Percentiles rank a stretch among this genome's conserved stretches.
These are phyloP conservation scores for Apiospora marii DNA, from an alignment of 2,329 filamentous ascomycete genomes.

Conservation along the genomic window DNA sequence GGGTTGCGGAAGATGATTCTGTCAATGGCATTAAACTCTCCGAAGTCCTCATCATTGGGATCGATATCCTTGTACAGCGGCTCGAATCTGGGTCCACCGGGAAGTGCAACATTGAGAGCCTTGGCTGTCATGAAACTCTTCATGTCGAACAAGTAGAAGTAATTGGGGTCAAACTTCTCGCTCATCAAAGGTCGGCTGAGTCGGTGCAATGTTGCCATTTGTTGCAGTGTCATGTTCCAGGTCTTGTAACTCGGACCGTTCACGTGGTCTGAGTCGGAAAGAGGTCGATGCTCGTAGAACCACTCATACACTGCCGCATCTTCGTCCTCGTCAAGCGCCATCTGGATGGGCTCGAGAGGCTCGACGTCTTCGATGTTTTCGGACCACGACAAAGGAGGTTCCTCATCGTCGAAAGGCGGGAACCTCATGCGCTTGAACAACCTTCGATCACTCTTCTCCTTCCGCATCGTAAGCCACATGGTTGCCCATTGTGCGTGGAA, in stretches of 20 bases:
- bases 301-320: slow-evolving; percentile 92
- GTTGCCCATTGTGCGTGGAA: slow-evolving; percentile 99
- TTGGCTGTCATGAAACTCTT: slow-evolving; percentile 97
- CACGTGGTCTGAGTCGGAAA: slow-evolving; percentile 90
- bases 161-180: slow-evolving; percentile 94
- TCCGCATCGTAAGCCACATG: slow-evolving; percentile 99
- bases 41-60: slow-evolving; percentile 98
- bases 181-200: slow-evolving; percentile 90
- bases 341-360: slow-evolving; percentile 95
- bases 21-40: slow-evolving; percentile 99
- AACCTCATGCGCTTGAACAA: slow-evolving; percentile 99
- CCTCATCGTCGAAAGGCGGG: slow-evolving; percentile 97
- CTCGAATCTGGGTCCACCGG: slow-evolving; percentile 96
- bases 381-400: slow-evolving; percentile 95
- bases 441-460: slow-evolving; percentile 94
- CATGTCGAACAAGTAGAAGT: slow-evolving; percentile 96
- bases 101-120: slow-evolving; percentile 94
- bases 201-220: slow-evolving; percentile 96
- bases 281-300: slow-evolving; percentile 94
- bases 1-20: slow-evolving; percentile 97
- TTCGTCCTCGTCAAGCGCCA: slow-evolving; percentile 95
- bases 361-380: slow-evolving; percentile 99
- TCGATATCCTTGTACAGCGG: slow-evolving; percentile 98
- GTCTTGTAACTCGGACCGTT: slow-evolving; percentile 96
- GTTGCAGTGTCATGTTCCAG: slow-evolving; percentile 91